A percentile compares a stretch with the other conserved stretches of the same genome.
Conservation (phyloP, 139 green algal species). For the Eudorina sp. region DNA sequence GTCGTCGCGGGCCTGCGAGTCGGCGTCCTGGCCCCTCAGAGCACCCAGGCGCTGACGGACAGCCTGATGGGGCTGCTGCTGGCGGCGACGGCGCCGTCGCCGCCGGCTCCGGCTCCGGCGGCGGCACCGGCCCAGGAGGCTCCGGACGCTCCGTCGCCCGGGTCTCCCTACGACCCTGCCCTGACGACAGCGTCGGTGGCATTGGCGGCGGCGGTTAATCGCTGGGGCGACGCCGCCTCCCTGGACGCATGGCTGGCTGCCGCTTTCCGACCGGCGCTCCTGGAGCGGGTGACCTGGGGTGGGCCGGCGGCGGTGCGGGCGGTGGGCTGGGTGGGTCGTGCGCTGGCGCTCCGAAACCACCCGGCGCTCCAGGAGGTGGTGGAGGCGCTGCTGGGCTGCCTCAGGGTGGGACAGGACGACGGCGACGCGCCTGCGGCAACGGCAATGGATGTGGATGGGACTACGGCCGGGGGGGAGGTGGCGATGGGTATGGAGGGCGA, state of each 20-base stretch:
- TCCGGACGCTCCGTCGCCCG: not conserved
- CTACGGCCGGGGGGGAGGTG: no score
- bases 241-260: conserved; percentile 13
- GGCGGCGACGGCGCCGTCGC: not conserved
- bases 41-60: conserved; percentile 29
- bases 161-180: not conserved
- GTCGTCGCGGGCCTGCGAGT: conserved; percentile 18
- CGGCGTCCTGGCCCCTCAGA: not conserved
- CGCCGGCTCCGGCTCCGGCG: not conserved
- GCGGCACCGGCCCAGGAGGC: not conserved
- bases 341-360: conserved; percentile 37
- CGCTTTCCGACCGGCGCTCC: not conserved
- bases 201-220: conserved; percentile 24
- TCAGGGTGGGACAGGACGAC: not conserved
- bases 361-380: not conserved
- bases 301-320: not conserved
- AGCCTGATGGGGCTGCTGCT: conserved; percentile 3
- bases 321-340: conserved; percentile 34
- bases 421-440: not conserved
- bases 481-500: no score
- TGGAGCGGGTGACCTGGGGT: not conserved
- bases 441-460: no score
- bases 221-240: conserved; percentile 6
- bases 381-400: not conserved
- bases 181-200: not conserved